Conservation (phyloP, 495 filamentous ascomycete species). For the Penicillium verhagenii region DNA sequence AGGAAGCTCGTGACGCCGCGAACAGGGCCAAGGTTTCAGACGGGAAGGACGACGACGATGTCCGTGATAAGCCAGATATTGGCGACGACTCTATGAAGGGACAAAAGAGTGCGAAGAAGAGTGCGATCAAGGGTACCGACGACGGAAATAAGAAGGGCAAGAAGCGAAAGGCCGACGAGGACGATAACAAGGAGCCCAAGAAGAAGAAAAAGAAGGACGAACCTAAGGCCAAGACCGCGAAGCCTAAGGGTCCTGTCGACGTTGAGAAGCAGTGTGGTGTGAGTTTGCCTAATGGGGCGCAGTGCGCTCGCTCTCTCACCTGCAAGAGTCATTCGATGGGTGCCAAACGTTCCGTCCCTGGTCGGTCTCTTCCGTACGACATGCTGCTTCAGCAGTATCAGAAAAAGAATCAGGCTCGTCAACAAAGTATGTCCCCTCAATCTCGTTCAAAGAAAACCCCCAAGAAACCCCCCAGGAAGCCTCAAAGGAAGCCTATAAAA, state of each 20-base stretch:
- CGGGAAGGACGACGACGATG: conserved; percentile 58
- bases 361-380: conserved; percentile 89
- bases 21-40: conserved; percentile 61
- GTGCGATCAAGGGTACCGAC: conserved; percentile 60
- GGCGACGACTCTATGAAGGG: conserved; percentile 42
- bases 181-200: conserved; percentile 71
- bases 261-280: conserved; percentile 98
- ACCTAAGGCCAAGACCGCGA: conserved; percentile 76
- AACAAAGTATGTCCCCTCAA: conserved; percentile 68
- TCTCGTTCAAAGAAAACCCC: neutral
- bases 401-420: conserved; percentile 98
- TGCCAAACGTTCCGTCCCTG: conserved; percentile 86
- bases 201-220: conserved; percentile 95
- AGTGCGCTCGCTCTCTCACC: conserved; percentile 87
- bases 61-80: conserved; percentile 30
- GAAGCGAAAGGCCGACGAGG: conserved; percentile 88
- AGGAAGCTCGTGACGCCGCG: conserved; percentile 68
- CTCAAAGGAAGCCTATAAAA: no score
- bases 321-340: conserved; percentile 98
- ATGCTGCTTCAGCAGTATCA: conserved; percentile 92
- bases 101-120: conserved; percentile 71
- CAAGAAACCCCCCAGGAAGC: neutral
- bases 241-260: conserved; percentile 94
- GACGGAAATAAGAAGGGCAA: conserved; percentile 72
- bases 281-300: conserved; percentile 74